phyloP scores from a whole-genome alignment of 768 basidiomycete species.

The Mycena kentingensis region DNA sequence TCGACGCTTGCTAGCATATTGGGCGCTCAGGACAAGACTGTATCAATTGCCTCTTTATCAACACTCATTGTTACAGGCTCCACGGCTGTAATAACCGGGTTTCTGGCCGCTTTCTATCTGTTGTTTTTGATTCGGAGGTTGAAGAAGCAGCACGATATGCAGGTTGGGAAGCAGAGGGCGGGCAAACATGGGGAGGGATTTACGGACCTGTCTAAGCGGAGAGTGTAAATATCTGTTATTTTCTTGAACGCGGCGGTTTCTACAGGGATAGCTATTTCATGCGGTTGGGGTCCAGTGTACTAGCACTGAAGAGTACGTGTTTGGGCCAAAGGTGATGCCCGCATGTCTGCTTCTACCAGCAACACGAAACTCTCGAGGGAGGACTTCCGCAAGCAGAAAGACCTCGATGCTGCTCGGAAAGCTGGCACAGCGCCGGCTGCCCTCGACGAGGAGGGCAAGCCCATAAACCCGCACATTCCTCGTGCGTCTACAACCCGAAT shows the following conservation, averaged over 20 bases:
- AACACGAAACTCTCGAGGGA: slow-evolving; percentile 89
- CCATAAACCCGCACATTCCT: slow-evolving; percentile 99
- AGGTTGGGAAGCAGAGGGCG: slow-evolving; percentile 43
- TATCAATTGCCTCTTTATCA: slow-evolving; percentile 43
- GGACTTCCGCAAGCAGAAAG: slow-evolving; percentile 93
- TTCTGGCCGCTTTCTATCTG: slow-evolving; percentile 43
- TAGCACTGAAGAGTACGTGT: too few relatives aligned
- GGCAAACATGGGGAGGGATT: slow-evolving; percentile 36
- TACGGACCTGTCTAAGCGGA: slow-evolving; percentile 13
- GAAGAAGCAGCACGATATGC: slow-evolving; percentile 43
- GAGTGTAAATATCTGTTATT: too few relatives aligned
- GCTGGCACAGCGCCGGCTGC: slow-evolving; percentile 97
- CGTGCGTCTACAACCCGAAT: slow-evolving; percentile 51
- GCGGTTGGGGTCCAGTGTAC: too few relatives aligned
- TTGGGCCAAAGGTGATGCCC: too few relatives aligned
- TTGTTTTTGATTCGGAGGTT: slow-evolving; percentile 47
- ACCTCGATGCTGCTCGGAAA: slow-evolving; percentile 96
- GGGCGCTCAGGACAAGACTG: slow-evolving; percentile 48
- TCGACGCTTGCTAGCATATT: slow-evolving; percentile 56
- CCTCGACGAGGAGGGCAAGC: slow-evolving; percentile 89
- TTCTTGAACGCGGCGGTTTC: too few relatives aligned
- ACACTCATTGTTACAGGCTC: slow-evolving; percentile 51
- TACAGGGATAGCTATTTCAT: too few relatives aligned
- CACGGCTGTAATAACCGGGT: slow-evolving; percentile 43
- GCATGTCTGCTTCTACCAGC: slow-evolving; percentile 39